phyloP scores from a whole-genome alignment of 2,329 filamentous ascomycete species.

The Sclerotinia sclerotiorum region DNA sequence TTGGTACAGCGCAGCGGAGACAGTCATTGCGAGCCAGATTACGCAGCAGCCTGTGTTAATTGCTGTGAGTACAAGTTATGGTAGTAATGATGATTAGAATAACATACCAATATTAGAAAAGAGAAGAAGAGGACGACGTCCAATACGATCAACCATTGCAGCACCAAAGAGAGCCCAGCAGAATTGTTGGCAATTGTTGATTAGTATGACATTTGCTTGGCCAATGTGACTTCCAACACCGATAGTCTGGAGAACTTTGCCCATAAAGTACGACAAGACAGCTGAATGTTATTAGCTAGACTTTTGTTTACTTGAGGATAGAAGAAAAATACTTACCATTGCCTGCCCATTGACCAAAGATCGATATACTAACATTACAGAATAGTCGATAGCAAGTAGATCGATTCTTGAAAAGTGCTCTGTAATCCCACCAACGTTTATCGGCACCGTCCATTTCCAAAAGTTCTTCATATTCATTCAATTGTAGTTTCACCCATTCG shows the following conservation, averaged over 20 bases:
- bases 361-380: conserved; percentile 52
- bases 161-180: conserved; percentile 56
- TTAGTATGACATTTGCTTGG: conserved; percentile 55
- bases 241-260: conserved; percentile 51
- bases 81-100: not conserved
- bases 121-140: conserved; percentile 57
- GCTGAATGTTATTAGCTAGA: conserved; percentile 31
- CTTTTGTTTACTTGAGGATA: not conserved
- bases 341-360: conserved; percentile 54
- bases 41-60: conserved; percentile 42
- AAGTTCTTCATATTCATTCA: conserved; percentile 51
- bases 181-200: conserved; percentile 55
- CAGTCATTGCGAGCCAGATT: conserved; percentile 53
- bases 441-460: conserved; percentile 50
- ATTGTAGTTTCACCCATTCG: conserved; percentile 52
- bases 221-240: conserved; percentile 50
- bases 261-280: conserved; percentile 54
- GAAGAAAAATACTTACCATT: conserved; percentile 33
- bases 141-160: conserved; percentile 54
- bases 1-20: conserved; percentile 40
- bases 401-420: conserved; percentile 51
- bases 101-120: conserved; percentile 47
- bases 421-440: conserved; percentile 58
- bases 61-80: not conserved
- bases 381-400: conserved; percentile 51